Evolutionary conservation across 2,329 filamentous ascomycete species (phyloP), one percentile per base, ranked within the genome.

Genomic region (Alternaria brassicae): DNA sequence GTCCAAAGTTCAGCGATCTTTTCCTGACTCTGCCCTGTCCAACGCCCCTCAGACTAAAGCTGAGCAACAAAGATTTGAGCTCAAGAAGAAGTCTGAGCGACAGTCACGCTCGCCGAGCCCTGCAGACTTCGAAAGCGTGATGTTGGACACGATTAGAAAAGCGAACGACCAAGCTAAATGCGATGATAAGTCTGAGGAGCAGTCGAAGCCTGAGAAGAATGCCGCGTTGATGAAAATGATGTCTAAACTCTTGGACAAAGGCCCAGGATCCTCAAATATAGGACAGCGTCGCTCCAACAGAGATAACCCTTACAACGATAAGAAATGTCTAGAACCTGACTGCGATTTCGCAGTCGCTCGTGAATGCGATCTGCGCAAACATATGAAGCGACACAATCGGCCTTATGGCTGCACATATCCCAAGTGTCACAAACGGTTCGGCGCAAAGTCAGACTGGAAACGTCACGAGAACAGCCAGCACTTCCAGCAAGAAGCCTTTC

Each of bases 371-470:
- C 63, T 81, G 59, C 78, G 74, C 65, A 97, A 97, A 76, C 93
- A 97, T 74, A 82, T 86, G 75, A 94, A 92, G 73, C 87, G 93
- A 1, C 93, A 97, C 74, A 84, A 86, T 7, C 88, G 88, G 65
- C 93, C 92, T 0, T 97, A 94, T 63, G 88, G 88, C 12, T 97
- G 93, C 76, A 96, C 92, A 0, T 91, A 88, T 63, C 77, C 82
- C 8, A 78, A 80, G 28, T 97, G 93, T 71, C 76, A 79, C 48
- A 93, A 92, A 71, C 82, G 74, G 0, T 97, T 97, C 67, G 93
- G 93, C n/a, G 93, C 91, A 76, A 96, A 97, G 73, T 93, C 92
- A 59, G 93, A 97, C 77, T 97, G 88, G 93, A 96, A 96, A 74
- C 87, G 93, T 1, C 93, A 97, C 71, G 94, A 97, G 72, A 90